Evolutionary conservation across 2,329 filamentous ascomycete species (phyloP).

Genomic region (Apiospora kogelbergensis): DNA sequence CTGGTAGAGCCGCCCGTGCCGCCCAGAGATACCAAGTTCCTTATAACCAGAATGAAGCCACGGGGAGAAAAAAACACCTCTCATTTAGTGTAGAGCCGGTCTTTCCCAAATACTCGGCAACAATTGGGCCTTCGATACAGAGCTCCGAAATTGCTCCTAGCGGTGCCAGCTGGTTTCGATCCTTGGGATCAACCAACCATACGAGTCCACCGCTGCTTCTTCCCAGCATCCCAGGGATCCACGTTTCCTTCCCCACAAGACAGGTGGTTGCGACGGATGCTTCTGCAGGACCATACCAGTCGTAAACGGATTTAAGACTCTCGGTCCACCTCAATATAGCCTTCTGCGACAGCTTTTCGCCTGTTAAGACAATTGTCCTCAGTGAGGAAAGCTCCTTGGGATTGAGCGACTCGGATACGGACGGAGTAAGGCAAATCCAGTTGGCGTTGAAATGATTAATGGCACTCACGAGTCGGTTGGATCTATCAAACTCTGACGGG

Average conservation of each 20-base stretch:
- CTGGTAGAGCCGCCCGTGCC: conserved; percentile 32
- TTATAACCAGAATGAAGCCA: conserved; percentile 7
- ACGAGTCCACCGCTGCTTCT: not conserved
- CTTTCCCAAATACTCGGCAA: not conserved
- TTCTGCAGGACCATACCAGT: not conserved
- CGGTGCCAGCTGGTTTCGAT: not conserved
- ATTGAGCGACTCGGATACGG: not conserved
- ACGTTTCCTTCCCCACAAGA: not conserved
- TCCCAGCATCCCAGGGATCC: not conserved
- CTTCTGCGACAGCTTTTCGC: not conserved
- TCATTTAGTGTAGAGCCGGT: not conserved
- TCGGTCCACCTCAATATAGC: not conserved
- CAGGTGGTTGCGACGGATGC: not conserved
- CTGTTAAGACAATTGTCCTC: not conserved
- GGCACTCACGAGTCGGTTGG: not conserved
- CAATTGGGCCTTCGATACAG: not conserved
- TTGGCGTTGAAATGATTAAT: not conserved
- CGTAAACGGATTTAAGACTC: not conserved
- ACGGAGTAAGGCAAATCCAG: not conserved
- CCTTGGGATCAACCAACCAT: not conserved
- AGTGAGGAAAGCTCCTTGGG: not conserved
- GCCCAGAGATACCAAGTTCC: conserved; percentile 17
- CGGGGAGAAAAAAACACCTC: not conserved
- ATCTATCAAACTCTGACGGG: not conserved
- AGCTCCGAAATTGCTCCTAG: not conserved